phyloP scores from a whole-genome alignment of 768 basidiomycete genomes.

The Collybia sp. region DNA sequence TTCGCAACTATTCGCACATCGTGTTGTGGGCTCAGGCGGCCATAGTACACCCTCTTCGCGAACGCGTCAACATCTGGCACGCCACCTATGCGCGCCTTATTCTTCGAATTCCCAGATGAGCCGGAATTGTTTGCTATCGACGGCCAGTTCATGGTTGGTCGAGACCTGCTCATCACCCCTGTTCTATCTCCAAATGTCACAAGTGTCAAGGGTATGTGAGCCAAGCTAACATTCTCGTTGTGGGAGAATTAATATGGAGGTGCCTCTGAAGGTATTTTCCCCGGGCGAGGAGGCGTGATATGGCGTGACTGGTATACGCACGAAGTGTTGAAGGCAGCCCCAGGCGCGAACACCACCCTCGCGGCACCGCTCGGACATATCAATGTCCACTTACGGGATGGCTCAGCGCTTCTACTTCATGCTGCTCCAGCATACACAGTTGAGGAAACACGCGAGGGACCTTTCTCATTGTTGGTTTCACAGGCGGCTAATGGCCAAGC shows the following conservation, averaged over 20 bases:
- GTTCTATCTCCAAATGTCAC: slow-evolving; percentile 66
- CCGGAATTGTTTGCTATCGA: slow-evolving; percentile 59
- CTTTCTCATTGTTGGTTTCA: slow-evolving; percentile 60
- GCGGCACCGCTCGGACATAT: slow-evolving; percentile 71
- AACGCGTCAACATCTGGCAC: slow-evolving; percentile 61
- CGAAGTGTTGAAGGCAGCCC: slow-evolving; percentile 36
- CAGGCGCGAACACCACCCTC: slow-evolving; percentile 43
- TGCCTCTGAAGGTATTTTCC: slow-evolving; percentile 49
- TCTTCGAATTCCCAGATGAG: slow-evolving; percentile 75
- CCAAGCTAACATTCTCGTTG: background rate
- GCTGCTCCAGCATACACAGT: slow-evolving; percentile 61
- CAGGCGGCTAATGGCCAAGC: slow-evolving; percentile 43
- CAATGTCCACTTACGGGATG: slow-evolving; percentile 71
- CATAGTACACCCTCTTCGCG: slow-evolving; percentile 68
- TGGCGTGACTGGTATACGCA: slow-evolving; percentile 80
- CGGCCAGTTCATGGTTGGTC: slow-evolving; percentile 68
- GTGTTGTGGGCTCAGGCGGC: background rate
- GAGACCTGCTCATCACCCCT: slow-evolving; percentile 71
- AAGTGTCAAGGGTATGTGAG: slow-evolving; percentile 53
- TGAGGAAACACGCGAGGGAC: slow-evolving; percentile 56
- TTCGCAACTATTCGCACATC: background rate
- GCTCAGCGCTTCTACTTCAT: slow-evolving; percentile 61
- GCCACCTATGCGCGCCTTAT: slow-evolving; percentile 70
- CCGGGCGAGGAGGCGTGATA: slow-evolving; percentile 47
- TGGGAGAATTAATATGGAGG: background rate